Percentiles rank a stretch among this genome's conserved stretches.
Evolutionary conservation across 202 grass and related monocot species (phyloP).

Genomic region (Panicum virgatum): DNA sequence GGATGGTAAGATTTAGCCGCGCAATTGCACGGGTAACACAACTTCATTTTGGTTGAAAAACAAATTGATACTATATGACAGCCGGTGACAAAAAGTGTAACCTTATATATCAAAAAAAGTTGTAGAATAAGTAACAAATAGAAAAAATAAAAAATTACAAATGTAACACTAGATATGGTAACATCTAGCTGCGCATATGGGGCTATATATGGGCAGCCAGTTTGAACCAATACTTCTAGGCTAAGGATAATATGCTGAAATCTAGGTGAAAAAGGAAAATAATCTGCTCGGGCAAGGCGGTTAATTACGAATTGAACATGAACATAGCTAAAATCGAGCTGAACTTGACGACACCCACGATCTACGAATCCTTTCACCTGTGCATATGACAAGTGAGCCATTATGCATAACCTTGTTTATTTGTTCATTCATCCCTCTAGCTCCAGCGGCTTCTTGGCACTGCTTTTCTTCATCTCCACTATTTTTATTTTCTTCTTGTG

Average conservation of each 20-base stretch:
- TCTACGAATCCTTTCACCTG: neutral
- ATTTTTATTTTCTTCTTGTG: neutral
- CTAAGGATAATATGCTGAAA: neutral
- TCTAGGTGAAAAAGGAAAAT: neutral
- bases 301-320: no score
- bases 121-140: no score
- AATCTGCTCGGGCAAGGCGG: neutral
- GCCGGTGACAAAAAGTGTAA: no score
- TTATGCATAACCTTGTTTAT: neutral
- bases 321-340: conserved; percentile 23
- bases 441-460: neutral
- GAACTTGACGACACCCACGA: neutral
- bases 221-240: neutral
- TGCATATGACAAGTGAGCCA: neutral
- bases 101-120: no score
- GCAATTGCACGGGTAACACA: no score
- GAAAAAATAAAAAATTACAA: no score
- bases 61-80: no score
- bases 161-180: no score
- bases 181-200: no score
- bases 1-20: no score
- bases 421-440: neutral
- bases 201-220: neutral
- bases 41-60: no score
- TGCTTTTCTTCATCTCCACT: neutral